These are phyloP conservation scores for Pichia sp. DNA, from an alignment of 1,139 yeast species.

Conservation along the genomic window DNA sequence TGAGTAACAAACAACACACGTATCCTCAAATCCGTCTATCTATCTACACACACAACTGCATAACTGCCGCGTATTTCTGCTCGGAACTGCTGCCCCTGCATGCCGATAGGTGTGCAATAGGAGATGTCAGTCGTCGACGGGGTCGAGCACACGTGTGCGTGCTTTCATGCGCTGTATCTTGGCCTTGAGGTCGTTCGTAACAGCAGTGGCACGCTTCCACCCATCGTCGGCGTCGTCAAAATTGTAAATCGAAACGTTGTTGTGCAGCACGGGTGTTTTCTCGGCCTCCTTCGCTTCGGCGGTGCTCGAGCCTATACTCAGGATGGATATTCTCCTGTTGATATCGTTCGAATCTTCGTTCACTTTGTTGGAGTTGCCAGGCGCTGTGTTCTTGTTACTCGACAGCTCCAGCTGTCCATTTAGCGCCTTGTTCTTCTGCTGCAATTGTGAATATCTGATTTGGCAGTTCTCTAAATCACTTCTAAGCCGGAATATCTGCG, in stretches of 20 bases:
- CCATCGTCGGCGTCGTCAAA: conserved; percentile 58
- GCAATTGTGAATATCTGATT: conserved; percentile 46
- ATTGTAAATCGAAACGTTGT: conserved; percentile 23
- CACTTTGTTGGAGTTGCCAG: conserved; percentile 20
- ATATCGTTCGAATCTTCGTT: conserved; percentile 22
- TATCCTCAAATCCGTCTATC: no score
- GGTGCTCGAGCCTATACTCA: conserved; percentile 23
- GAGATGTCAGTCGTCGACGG: conserved; percentile 5
- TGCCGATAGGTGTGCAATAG: neutral
- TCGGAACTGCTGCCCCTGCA: no score
- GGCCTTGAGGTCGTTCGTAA: conserved; percentile 73
- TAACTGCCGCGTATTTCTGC: no score
- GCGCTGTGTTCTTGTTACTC: neutral
- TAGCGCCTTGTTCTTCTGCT: conserved; percentile 27
- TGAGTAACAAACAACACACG: no score
- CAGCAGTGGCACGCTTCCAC: conserved; percentile 89
- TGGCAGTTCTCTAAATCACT: conserved; percentile 58
- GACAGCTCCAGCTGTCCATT: conserved; percentile 10
- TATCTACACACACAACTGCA: no score
- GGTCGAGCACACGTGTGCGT: conserved; percentile 38
- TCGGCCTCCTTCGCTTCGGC: conserved; percentile 12
- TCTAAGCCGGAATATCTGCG: conserved; percentile 54
- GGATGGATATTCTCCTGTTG: conserved; percentile 28
- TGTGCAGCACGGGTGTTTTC: neutral
- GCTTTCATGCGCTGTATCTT: conserved; percentile 89